Conservation (phyloP, 495 filamentous ascomycete genomes). For the Talaromyces ruber region DNA sequence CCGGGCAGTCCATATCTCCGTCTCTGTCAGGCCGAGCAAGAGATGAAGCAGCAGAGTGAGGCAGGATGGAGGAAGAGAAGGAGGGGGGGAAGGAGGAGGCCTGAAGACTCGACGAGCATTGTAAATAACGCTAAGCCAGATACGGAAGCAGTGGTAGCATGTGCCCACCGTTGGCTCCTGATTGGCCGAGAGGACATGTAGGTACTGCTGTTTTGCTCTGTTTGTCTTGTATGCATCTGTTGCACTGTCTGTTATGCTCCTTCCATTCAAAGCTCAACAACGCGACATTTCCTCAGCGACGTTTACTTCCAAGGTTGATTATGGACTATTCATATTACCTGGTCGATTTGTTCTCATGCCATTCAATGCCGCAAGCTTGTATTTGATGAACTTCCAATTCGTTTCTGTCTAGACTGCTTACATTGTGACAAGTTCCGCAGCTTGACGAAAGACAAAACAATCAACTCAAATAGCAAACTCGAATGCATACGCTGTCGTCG, state of each 20-base stretch:
- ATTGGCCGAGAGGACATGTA: not conserved
- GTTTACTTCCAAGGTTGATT: too few species aligned
- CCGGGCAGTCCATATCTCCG: not conserved
- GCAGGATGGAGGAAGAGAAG: not conserved
- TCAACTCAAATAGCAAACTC: conserved; percentile 14
- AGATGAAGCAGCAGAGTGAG: not conserved
- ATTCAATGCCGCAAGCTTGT: not conserved
- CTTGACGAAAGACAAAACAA: not conserved
- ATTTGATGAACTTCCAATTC: not conserved
- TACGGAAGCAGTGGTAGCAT: not conserved
- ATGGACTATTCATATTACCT: too few species aligned
- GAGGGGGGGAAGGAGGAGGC: not conserved
- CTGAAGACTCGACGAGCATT: too few species aligned
- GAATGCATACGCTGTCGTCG: conserved; percentile 25
- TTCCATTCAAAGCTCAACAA: not conserved
- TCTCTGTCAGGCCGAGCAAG: not conserved
- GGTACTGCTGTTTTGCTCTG: not conserved
- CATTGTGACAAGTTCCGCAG: not conserved
- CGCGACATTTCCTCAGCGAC: not conserved
- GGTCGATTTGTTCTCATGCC: too few species aligned
- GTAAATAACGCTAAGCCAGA: not conserved
- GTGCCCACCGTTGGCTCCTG: not conserved
- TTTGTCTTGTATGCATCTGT: not conserved
- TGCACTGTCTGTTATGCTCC: not conserved
- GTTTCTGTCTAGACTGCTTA: not conserved